Base-by-base conservation (phyloP, 2,329 filamentous ascomycete species). In the Ramularia endophylla region DNA sequence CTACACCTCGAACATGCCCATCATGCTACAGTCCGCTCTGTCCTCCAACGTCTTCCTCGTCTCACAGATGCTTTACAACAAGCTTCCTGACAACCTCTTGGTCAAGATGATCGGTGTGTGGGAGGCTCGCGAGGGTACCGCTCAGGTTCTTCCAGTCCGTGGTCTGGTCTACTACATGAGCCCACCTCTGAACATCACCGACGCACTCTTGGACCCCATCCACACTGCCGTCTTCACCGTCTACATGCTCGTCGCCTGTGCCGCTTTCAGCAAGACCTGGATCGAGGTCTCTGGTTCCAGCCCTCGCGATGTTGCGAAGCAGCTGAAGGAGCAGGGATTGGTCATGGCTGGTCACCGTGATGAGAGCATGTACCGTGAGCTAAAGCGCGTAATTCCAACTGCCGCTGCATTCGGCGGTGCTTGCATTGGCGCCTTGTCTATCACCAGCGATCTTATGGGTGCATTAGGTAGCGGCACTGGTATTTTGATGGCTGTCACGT, bases 1-100 rank as follows among this genome's bases (percentile, higher is more conserved):
- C 81, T 98, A 98, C 76, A 98, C 92, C 65, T 95, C 89, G 68
- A 98, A 98, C 84, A 98, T 98, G 94, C 92, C 92, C 65, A 98
- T 98, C 73, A 98, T 98, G 92, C 79, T 98, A 67, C 94, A 98
- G 76, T 97, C 90, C 35, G 92, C 92, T 57, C 81, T 98, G 56
- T 95, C 87, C 55, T 95, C 90, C 77, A 98, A 98, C 78, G 81
- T 98, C 71, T 98, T 98, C 82, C 76, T 98, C 53, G 88, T 98
- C 73, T 92, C 85, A 66, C 92, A 98, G 77, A 97, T 97, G 89
- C 81, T 98, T 55, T 97, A 94, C 81, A 94, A 87, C 50, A 89
- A 90, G 68, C 97, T 98, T 78, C 92, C 88, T 34, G 92, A 98
- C 74, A 98, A 98, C 78, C 83, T 98, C 50, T 81, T 98, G 45